Percentiles rank a stretch among this genome's conserved stretches.
These are phyloP conservation scores for Xylariaceae sp. DNA, from an alignment of 2,329 filamentous ascomycete species.

Conservation along the genomic window DNA sequence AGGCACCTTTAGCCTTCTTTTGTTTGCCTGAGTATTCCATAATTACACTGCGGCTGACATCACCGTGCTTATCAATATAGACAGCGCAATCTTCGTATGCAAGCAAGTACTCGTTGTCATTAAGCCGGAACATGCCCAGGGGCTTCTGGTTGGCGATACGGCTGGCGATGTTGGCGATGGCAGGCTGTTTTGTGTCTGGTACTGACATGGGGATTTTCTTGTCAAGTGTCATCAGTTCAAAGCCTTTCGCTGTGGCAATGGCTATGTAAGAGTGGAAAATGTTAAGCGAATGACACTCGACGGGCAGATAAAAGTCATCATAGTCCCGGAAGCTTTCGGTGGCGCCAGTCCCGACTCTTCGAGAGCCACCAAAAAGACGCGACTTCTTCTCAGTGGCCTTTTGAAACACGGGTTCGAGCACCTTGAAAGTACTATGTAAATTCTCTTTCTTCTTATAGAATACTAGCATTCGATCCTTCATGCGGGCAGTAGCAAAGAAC, in stretches of 20 bases:
- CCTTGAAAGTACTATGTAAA: constrained; percentile 90
- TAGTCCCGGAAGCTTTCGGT: constrained; percentile 98
- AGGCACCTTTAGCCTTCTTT: constrained; percentile 73
- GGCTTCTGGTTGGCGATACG: constrained; percentile 81
- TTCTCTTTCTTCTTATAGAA: constrained; percentile 97
- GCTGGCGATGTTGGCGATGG: constrained; percentile 78
- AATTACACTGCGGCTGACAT: constrained; percentile 87
- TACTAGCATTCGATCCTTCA: constrained; percentile 93
- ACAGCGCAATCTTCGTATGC: constrained; percentile 95
- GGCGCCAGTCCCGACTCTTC: constrained; percentile 55
- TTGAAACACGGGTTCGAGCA: constrained; percentile 91
- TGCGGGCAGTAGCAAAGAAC: constrained; percentile 91
- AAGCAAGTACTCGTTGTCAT: constrained; percentile 86
- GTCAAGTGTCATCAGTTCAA: constrained; percentile 94
- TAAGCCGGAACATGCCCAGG: constrained; percentile 93
- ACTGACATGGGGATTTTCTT: constrained; percentile 96
- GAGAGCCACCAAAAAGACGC: constrained; percentile 59
- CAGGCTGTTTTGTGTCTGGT: constrained; percentile 74
- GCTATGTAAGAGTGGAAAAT: constrained; percentile 93
- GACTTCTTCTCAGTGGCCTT: constrained; percentile 83
- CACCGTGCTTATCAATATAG: constrained; percentile 97
- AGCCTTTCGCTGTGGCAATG: constrained; percentile 84
- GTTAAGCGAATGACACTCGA: constrained; percentile 92
- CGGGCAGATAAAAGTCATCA: constrained; percentile 97
- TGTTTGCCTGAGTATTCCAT: constrained; percentile 97